phyloP scores from a whole-genome alignment of 2,329 filamentous ascomycete genomes.

The Herpomyces periplanetae region DNA sequence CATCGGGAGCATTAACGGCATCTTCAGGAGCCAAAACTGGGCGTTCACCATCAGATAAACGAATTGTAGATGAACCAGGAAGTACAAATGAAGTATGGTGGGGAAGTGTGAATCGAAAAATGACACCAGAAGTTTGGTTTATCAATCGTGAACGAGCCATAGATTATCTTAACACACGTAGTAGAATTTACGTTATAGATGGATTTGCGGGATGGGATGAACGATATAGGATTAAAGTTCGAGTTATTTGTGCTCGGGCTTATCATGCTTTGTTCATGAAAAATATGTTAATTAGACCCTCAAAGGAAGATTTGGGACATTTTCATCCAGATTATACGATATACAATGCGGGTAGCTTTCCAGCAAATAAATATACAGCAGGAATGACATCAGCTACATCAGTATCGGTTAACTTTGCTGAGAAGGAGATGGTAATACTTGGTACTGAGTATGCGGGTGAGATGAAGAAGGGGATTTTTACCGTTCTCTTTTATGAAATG shows the following conservation, averaged over 20 bases:
- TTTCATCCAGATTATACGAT: slow-evolving; percentile 99
- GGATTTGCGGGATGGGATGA: slow-evolving; percentile 94
- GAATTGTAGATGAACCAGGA: slow-evolving; percentile 59
- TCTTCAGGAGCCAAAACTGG: slow-evolving; percentile 97
- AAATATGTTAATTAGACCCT: slow-evolving; percentile 95
- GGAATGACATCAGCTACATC: slow-evolving; percentile 97
- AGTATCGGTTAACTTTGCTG: slow-evolving; percentile 90
- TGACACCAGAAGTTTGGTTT: slow-evolving; percentile 88
- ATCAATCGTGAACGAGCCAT: slow-evolving; percentile 97
- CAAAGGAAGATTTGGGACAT: slow-evolving; percentile 59
- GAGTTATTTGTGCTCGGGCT: slow-evolving; percentile 87
- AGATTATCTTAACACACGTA: slow-evolving; percentile 95
- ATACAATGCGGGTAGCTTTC: slow-evolving; percentile 96
- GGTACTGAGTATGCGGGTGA: slow-evolving; percentile 93
- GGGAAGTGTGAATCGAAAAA: slow-evolving; percentile 97
- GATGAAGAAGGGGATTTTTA: slow-evolving; percentile 97
- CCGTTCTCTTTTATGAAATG: slow-evolving; percentile 98
- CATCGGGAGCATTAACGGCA: slow-evolving; percentile 65
- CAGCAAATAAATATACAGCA: slow-evolving; percentile 83
- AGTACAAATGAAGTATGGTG: slow-evolving; percentile 90
- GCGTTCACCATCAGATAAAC: slow-evolving; percentile 82
- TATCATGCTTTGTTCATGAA: slow-evolving; percentile 99
- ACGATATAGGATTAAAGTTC: slow-evolving; percentile 86
- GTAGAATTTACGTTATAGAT: slow-evolving; percentile 92
- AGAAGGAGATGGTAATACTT: slow-evolving; percentile 99